These are phyloP conservation scores for Penicillium psychrosexuale DNA, from an alignment of 2,329 filamentous ascomycete genomes.

Conservation along the genomic window DNA sequence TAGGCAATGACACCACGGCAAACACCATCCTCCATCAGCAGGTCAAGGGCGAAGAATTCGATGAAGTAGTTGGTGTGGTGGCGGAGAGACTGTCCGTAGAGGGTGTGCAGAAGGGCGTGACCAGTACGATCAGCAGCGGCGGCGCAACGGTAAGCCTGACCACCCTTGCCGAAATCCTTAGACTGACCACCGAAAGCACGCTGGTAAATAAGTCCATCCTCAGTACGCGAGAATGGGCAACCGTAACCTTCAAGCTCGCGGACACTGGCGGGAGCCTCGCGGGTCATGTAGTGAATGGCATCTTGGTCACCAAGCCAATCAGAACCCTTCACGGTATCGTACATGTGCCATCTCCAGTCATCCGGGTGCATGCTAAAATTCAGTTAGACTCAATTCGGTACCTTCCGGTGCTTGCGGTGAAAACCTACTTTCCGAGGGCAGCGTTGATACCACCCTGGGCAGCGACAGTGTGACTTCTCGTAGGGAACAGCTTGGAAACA, in stretches of 20 bases:
- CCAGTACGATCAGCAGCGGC: conserved; percentile 95
- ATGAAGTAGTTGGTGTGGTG: conserved; percentile 99
- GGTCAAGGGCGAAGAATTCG: conserved; percentile 94
- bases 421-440: conserved; percentile 43
- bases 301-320: conserved; percentile 98
- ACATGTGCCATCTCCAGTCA: conserved; percentile 99
- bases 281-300: conserved; percentile 97
- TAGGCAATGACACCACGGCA: conserved; percentile 96
- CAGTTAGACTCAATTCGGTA: conserved; percentile 20
- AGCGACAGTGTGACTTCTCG: conserved; percentile 63
- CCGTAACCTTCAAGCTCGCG: conserved; percentile 97
- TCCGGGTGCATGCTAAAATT: conserved; percentile 86
- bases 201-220: conserved; percentile 97
- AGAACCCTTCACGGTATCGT: conserved; percentile 96
- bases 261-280: conserved; percentile 85
- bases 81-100: conserved; percentile 93
- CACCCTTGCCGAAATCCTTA: conserved; percentile 91
- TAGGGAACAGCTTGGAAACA: conserved; percentile 63
- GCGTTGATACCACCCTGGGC: conserved; percentile 62
- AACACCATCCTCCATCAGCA: conserved; percentile 96
- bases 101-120: conserved; percentile 94
- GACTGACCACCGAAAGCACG: conserved; percentile 98
- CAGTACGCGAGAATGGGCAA: conserved; percentile 87
- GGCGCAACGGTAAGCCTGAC: conserved; percentile 95
- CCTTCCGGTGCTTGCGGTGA: background rate